Evolutionary conservation across 2,329 filamentous ascomycete species (phyloP).

Genomic region (Nakataea oryzae): DNA sequence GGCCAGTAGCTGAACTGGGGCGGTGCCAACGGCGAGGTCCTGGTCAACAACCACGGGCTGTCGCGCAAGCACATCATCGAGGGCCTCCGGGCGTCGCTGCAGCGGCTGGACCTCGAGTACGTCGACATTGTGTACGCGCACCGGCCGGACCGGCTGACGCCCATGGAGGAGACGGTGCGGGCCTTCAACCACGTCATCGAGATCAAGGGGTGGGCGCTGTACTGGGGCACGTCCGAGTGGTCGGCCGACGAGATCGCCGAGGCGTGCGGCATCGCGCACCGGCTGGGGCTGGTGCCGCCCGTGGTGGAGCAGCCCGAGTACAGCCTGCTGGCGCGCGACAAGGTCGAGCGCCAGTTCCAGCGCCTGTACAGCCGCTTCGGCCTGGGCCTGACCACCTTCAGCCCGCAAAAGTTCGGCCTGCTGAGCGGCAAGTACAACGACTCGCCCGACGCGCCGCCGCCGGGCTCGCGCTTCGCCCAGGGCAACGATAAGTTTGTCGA

Average conservation of each 20-base stretch:
- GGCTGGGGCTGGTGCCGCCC: constrained; percentile 50
- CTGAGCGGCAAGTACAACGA: constrained; percentile 56
- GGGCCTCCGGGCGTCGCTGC: constrained; percentile 46
- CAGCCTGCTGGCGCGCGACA: constrained; percentile 38
- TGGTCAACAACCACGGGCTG: constrained; percentile 42
- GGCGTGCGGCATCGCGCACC: constrained; percentile 49
- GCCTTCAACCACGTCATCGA: constrained; percentile 37
- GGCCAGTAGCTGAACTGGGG: constrained; percentile 50
- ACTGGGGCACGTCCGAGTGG: constrained; percentile 67
- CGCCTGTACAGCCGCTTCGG: constrained; percentile 45
- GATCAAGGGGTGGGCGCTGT: constrained; percentile 55
- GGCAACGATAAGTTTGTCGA: constrained; percentile 48
- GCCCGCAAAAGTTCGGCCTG: constrained; percentile 43
- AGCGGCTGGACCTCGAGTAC: constrained; percentile 52
- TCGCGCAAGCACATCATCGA: constrained; percentile 42
- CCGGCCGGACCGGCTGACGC: constrained; percentile 44
- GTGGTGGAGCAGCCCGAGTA: constrained; percentile 60
- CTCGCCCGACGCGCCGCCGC: constrained; percentile 24
- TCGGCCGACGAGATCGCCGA: constrained; percentile 55
- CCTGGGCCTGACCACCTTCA: constrained; percentile 44
- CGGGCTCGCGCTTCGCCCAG: constrained; percentile 46
- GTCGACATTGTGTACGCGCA: constrained; percentile 56
- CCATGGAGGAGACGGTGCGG: constrained; percentile 53
- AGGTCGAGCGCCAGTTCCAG: constrained; percentile 40
- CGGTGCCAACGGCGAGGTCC: constrained; percentile 36